Evolutionary conservation across 768 basidiomycete species (phyloP), one percentile per base, ranked within the genome.

Genomic region (Epithele typhae): DNA sequence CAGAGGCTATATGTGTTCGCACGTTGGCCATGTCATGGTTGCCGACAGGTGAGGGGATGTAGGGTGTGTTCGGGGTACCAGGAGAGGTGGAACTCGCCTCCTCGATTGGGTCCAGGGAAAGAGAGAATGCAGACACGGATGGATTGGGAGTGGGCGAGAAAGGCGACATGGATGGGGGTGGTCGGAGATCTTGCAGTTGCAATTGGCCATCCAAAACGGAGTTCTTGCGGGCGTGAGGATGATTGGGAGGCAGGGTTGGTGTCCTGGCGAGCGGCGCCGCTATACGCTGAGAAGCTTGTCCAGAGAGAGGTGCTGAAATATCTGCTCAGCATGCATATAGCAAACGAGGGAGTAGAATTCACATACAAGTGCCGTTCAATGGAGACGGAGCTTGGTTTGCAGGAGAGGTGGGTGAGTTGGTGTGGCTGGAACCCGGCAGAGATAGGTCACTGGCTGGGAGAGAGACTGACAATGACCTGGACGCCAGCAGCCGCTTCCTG

Each of bases 181-280:
- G 38, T 4, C 40, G 39, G 30, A 55, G 23, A 30, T 65, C 65
- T 25, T 65, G 60, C 21, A 69, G 42, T 37, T 65, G 65, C 6
- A 66, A 45, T 15, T 68, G 70, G 1, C 76, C 78, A 54, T 84
- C 82, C 10, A 80, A 47, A 3, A 87, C 64, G 15, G 87, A 90
- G 17, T 79, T 71, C 60, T 89, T 90, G 25, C 87, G 78, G 0
- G 84, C 87, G 51, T 90, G 87, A 0, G 87, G 87, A 56, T 90
- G 87, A 34, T 77, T 73, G 1, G 78, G 68, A 1, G 76, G 67
- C 21, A 84, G 72, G 9, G 74, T 57, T 4, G 59, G 51, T 23
- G 56, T 40, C 33, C 61, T 78, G 6, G 75, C 62, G 33, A 81
- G 60, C 15, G 77, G 71, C 5, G 78, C 73, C 3, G 65, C 45